Conservation (phyloP, 1,139 yeast genomes). For the Pichia cactophila region DNA sequence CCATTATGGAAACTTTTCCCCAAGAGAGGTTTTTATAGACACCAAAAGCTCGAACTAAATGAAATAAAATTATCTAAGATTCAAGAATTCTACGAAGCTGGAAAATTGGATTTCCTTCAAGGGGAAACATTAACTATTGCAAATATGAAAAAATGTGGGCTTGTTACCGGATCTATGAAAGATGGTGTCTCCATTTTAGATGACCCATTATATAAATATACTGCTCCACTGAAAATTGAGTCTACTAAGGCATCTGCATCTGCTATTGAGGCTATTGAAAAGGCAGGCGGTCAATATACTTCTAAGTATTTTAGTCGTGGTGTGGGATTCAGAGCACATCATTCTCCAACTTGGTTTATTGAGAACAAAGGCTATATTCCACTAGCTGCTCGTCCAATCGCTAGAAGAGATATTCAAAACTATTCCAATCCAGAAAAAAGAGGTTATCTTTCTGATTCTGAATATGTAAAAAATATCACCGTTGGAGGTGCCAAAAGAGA, state of each 20-base stretch:
- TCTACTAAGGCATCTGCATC: slow-evolving; percentile 72
- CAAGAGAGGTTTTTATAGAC: slow-evolving; percentile 65
- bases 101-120: slow-evolving; percentile 53
- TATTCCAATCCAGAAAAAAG: slow-evolving; percentile 66
- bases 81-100: slow-evolving; percentile 55
- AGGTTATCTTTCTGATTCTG: slow-evolving; percentile 52
- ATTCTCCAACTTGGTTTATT: slow-evolving; percentile 65
- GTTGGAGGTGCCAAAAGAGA: slow-evolving; percentile 15
- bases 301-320: slow-evolving; percentile 60
- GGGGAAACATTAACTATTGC: slow-evolving; percentile 70
- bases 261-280: slow-evolving; percentile 70
- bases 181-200: slow-evolving; percentile 83
- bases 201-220: slow-evolving; percentile 38
- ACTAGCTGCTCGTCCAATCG: slow-evolving; percentile 77
- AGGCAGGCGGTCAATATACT: slow-evolving; percentile 62
- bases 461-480: slow-evolving; percentile 21
- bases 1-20: slow-evolving; percentile 87
- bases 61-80: slow-evolving; percentile 53
- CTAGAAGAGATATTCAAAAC: slow-evolving; percentile 69
- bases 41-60: slow-evolving; percentile 39
- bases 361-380: slow-evolving; percentile 74
- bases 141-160: slow-evolving; percentile 58
- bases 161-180: slow-evolving; percentile 60
- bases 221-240: slow-evolving; percentile 62
- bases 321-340: slow-evolving; percentile 64